A percentile compares a stretch with the other conserved stretches of the same genome.
These are phyloP conservation scores for Stagonosporopsis vannaccii DNA, from an alignment of 2,329 filamentous ascomycete genomes.

Conservation along the genomic window DNA sequence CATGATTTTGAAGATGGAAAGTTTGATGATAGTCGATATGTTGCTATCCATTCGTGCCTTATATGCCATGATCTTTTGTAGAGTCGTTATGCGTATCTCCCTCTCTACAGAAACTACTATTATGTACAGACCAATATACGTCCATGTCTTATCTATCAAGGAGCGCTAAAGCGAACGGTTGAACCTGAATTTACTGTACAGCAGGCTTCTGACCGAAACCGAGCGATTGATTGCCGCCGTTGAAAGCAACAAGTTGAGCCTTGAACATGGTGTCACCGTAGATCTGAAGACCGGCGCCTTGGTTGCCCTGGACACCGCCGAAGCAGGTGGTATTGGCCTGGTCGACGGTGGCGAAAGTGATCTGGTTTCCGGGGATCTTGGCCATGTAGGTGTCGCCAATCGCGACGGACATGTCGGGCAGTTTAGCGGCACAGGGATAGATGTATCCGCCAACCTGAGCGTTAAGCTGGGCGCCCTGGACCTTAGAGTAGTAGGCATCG, in stretches of 20 bases:
- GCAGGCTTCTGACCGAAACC: conserved; percentile 56
- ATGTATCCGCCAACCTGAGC: conserved; percentile 52
- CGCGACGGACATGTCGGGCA: conserved; percentile 60
- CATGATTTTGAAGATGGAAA: not conserved
- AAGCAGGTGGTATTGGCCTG: conserved; percentile 64
- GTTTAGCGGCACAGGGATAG: conserved; percentile 52
- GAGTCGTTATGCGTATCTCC: not conserved
- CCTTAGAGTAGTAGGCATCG: conserved; percentile 54
- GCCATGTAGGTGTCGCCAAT: conserved; percentile 66
- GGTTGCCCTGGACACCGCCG: conserved; percentile 70
- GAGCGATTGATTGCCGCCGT: conserved; percentile 60
- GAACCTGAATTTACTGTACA: not conserved
- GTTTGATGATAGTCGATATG: not conserved
- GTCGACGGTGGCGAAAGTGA: conserved; percentile 51
- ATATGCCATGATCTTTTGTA: not conserved
- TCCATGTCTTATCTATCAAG: conserved; percentile 12
- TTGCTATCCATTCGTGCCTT: conserved; percentile 5
- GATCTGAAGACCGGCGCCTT: conserved; percentile 64
- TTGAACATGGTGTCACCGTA: conserved; percentile 69
- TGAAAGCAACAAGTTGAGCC: conserved; percentile 67
- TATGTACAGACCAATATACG: conserved; percentile 18
- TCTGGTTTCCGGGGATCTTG: conserved; percentile 58
- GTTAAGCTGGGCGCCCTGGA: conserved; percentile 49
- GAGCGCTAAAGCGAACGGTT: conserved; percentile 5
- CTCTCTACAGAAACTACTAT: conserved; percentile 7